These are phyloP conservation scores for Solanum okadae DNA, from an alignment of 257 asterid species.

Conservation along the genomic window DNA sequence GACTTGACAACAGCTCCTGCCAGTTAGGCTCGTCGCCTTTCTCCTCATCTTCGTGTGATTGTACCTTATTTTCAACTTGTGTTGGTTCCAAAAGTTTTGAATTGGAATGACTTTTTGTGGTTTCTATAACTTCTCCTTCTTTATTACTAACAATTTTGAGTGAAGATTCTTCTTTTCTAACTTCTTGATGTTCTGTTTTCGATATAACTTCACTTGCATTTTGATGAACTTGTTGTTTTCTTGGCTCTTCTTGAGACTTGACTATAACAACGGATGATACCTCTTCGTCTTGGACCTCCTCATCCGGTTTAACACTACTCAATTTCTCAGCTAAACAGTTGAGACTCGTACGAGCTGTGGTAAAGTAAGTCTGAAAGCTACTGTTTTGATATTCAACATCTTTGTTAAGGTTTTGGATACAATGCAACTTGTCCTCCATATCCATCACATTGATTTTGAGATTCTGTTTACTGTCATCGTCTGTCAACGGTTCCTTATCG, in stretches of 20 bases:
- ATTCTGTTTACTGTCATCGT: constrained; percentile 9
- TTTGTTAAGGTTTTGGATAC: constrained; percentile 39
- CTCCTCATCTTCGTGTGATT: constrained; percentile 2
- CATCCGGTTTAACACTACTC: constrained; percentile 47
- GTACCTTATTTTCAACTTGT: constrained; percentile 8
- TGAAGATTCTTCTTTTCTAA: constrained; percentile 1
- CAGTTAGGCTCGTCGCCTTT: constrained; percentile 41
- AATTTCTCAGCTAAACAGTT: constrained; percentile 50
- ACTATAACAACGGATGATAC: neutral
- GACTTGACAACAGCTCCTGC: constrained; percentile 66
- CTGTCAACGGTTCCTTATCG: constrained; percentile 31
- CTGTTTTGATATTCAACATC: constrained; percentile 46
- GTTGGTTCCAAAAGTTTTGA: constrained; percentile 9
- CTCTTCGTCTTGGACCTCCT: constrained; percentile 39
- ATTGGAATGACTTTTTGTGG: neutral
- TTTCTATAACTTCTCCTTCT: constrained; percentile 13
- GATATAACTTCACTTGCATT: neutral
- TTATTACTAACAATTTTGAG: neutral
- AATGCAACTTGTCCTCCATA: constrained; percentile 52
- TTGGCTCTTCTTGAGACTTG: constrained; percentile 5
- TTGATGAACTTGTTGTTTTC: neutral
- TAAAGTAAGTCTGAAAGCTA: constrained; percentile 41
- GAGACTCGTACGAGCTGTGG: constrained; percentile 50
- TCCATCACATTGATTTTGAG: constrained; percentile 40
- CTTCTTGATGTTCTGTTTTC: neutral